These are phyloP conservation scores for Salmacisia buchloeana DNA, from an alignment of 1,284 basidiomycete species.

Conservation along the genomic window DNA sequence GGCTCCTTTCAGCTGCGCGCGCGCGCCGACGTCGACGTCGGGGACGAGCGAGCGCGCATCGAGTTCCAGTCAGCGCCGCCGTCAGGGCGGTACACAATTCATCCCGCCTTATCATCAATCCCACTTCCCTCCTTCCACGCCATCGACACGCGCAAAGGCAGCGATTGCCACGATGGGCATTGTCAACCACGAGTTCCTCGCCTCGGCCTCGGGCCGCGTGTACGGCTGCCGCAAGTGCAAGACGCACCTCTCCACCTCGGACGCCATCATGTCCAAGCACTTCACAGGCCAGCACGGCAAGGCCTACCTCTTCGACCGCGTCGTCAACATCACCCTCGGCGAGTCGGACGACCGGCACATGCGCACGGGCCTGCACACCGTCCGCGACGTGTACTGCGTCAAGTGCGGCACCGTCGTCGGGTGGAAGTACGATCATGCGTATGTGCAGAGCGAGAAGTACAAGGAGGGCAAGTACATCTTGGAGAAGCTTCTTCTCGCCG, in stretches of 20 bases:
- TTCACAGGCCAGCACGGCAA: conserved; percentile 79
- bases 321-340: conserved; percentile 82
- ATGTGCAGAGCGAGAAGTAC: conserved; percentile 83
- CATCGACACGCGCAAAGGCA: neutral
- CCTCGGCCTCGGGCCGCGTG: conserved; percentile 66
- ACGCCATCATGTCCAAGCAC: conserved; percentile 66
- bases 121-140: neutral
- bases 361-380: conserved; percentile 94
- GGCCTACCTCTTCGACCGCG: conserved; percentile 84
- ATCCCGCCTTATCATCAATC: neutral
- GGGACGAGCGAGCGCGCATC: too few species aligned
- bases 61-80: too few species aligned
- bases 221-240: conserved; percentile 85
- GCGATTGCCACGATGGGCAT: conserved; percentile 64
- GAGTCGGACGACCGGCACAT: conserved; percentile 84
- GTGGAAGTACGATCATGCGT: conserved; percentile 97
- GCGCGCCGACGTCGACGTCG: too few species aligned
- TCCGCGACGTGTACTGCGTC: conserved; percentile 85
- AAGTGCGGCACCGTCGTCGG: conserved; percentile 80
- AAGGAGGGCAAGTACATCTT: conserved; percentile 98
- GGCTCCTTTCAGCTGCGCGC: too few species aligned
- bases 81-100: too few species aligned
- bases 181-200: conserved; percentile 79
- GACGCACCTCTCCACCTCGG: conserved; percentile 87
- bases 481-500: conserved; percentile 54